phyloP scores from a whole-genome alignment of 495 filamentous ascomycete species.

The Trichocladium antarcticum region DNA sequence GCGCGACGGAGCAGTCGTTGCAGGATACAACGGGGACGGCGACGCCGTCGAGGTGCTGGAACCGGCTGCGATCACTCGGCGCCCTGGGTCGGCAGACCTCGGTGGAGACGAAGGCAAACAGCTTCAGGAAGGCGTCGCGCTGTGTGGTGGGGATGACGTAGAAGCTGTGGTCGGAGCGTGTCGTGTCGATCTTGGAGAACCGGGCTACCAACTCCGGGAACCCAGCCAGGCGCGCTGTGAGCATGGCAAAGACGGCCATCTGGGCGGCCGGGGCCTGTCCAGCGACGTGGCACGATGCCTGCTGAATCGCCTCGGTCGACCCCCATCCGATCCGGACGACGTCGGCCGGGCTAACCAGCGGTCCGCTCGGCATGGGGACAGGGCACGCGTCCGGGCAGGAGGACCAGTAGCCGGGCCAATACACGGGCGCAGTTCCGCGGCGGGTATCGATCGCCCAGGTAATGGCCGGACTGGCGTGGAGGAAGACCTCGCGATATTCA shows the following conservation, averaged over 20 bases:
- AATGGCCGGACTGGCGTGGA: slow-evolving; percentile 27
- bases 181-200: neutral
- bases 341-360: neutral
- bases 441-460: neutral
- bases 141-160: slow-evolving; percentile 4
- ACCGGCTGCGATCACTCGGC: neutral
- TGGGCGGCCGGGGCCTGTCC: neutral
- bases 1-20: slow-evolving; percentile 1
- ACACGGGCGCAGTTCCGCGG: neutral
- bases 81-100: neutral
- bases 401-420: slow-evolving; percentile 7
- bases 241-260: slow-evolving; percentile 3
- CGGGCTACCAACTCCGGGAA: neutral
- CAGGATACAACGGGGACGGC: slow-evolving; percentile 3
- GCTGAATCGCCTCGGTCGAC: neutral
- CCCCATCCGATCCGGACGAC: neutral
- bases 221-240: neutral
- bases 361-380: neutral
- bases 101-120: slow-evolving; percentile 4
- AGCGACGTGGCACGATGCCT: neutral
- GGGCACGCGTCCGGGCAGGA: neutral
- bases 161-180: neutral
- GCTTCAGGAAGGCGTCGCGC: slow-evolving; percentile 9
- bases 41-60: slow-evolving; percentile 1
- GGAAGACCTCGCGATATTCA: slow-evolving; percentile 38